phyloP scores from a whole-genome alignment of 768 basidiomycete genomes.

The Dendrothele bispora region DNA sequence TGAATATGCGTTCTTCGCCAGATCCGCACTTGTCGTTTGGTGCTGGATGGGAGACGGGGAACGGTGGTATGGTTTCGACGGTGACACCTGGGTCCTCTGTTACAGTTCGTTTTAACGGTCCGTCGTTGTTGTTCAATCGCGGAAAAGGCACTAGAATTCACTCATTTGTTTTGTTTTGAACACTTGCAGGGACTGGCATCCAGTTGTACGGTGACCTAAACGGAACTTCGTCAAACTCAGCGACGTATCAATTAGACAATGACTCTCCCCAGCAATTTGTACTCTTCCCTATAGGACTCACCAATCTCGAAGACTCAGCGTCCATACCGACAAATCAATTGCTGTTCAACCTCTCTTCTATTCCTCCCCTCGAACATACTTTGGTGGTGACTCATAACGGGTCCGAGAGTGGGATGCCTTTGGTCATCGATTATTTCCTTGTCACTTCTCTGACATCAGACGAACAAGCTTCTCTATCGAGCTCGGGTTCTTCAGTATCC shows the following conservation, averaged over 20 bases:
- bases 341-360: not conserved
- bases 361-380: constrained; percentile 1
- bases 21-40: constrained; percentile 3
- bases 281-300: not conserved
- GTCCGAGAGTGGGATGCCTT: constrained; percentile 2
- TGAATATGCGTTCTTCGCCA: no score
- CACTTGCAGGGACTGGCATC: not conserved
- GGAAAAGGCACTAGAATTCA: no score
- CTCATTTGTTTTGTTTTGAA: not conserved
- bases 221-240: not conserved
- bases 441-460: not conserved
- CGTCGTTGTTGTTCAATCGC: not conserved
- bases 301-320: no score
- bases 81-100: not conserved
- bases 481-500: not conserved
- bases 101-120: constrained; percentile 1
- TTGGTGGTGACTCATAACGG: constrained; percentile 1
- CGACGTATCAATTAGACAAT: constrained; percentile 1
- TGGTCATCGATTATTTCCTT: not conserved
- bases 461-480: not conserved
- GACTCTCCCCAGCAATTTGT: not conserved
- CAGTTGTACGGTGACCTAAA: not conserved
- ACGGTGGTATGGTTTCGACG: not conserved
- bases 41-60: not conserved
- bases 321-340: not conserved